Percentiles rank a stretch among this genome's conserved stretches.
phyloP scores from a whole-genome alignment of 805 yeast species.

The Starmerella apicola region DNA sequence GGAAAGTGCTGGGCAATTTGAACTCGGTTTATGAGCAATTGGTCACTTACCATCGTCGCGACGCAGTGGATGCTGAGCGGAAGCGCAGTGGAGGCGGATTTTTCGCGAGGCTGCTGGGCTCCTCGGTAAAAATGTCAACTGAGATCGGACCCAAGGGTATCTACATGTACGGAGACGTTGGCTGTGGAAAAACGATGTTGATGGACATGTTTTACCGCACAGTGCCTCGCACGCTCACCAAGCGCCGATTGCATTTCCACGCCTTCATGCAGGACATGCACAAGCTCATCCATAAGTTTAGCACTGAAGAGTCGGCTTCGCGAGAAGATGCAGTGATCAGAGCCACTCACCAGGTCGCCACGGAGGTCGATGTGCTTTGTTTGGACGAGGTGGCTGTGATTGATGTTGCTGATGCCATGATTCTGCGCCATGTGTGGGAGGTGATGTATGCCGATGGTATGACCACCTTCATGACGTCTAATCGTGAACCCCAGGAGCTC shows the following conservation, averaged over 20 bases:
- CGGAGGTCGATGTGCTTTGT: slow-evolving; percentile 64
- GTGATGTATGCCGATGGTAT: slow-evolving; percentile 58
- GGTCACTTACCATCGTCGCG: slow-evolving; percentile 37
- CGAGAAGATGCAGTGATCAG: slow-evolving; percentile 72
- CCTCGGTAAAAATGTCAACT: slow-evolving; percentile 6
- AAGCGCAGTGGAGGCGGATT: neutral
- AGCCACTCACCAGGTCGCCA: slow-evolving; percentile 67
- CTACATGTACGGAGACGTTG: slow-evolving; percentile 92
- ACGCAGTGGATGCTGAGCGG: slow-evolving; percentile 31
- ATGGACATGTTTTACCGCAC: slow-evolving; percentile 91
- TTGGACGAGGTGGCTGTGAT: slow-evolving; percentile 97
- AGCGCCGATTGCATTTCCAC: slow-evolving; percentile 82
- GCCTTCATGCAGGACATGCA: slow-evolving; percentile 94
- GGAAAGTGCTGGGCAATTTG: slow-evolving; percentile 53
- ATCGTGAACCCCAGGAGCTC: slow-evolving; percentile 86
- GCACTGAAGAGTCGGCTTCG: slow-evolving; percentile 51
- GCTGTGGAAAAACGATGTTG: slow-evolving; percentile 96
- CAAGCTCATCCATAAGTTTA: slow-evolving; percentile 69
- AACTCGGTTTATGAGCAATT: slow-evolving; percentile 48
- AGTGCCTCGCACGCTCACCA: slow-evolving; percentile 63
- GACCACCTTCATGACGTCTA: slow-evolving; percentile 83
- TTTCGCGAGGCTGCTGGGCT: neutral
- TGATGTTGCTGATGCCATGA: slow-evolving; percentile 98
- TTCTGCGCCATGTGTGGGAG: slow-evolving; percentile 66
- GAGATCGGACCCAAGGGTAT: slow-evolving; percentile 54